phyloP scores from a whole-genome alignment of 306 rosid genomes.

The Glycine tomentella region DNA sequence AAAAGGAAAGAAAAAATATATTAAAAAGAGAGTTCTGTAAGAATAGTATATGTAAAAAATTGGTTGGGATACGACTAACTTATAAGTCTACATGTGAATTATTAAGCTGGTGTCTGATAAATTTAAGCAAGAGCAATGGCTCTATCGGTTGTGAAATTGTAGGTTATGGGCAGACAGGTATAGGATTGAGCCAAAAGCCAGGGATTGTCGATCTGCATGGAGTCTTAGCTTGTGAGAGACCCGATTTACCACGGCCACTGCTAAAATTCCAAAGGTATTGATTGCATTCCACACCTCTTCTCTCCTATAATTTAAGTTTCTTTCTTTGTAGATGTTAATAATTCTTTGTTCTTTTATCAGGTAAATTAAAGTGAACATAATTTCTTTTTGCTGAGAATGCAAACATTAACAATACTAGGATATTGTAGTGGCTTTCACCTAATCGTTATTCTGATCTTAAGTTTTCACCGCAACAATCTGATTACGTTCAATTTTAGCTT shows the following conservation, averaged over 20 bases:
- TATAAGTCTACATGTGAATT: slow-evolving; percentile 45
- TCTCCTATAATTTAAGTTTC: no score
- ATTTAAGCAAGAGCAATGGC: slow-evolving; percentile 43
- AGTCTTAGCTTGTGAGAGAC: slow-evolving; percentile 43
- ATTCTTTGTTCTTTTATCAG: no score
- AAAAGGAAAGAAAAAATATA: background rate
- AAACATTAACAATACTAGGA: no score
- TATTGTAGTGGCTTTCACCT: no score
- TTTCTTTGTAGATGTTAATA: no score
- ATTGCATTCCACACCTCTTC: background rate
- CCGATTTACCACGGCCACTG: slow-evolving; percentile 32
- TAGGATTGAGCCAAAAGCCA: slow-evolving; percentile 55
- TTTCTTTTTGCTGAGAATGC: no score
- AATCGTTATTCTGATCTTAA: no score
- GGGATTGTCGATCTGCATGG: slow-evolving; percentile 49
- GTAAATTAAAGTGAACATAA: no score
- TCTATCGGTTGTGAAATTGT: slow-evolving; percentile 48
- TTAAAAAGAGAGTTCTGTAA: background rate
- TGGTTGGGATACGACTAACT: slow-evolving; percentile 19
- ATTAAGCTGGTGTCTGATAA: slow-evolving; percentile 58
- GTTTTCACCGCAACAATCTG: no score
- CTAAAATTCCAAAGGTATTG: slow-evolving; percentile 50
- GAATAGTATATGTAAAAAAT: background rate
- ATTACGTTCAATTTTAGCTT: no score
- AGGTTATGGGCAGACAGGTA: slow-evolving; percentile 62